Evolutionary conservation across 75 land plant species (phyloP).

Genomic region (Adiantum capillusveneris): DNA sequence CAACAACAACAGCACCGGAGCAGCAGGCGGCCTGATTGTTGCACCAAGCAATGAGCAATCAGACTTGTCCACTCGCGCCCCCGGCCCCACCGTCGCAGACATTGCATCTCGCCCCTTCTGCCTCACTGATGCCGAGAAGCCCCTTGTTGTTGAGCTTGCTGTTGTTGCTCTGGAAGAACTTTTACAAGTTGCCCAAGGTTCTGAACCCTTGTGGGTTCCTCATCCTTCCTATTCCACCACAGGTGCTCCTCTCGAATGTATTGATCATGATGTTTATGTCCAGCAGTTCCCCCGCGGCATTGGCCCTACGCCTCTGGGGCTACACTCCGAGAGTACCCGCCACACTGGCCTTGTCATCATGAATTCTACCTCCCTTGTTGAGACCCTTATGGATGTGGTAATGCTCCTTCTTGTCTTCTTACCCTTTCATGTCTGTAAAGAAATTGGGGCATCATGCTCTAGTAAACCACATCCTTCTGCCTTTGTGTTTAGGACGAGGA

Average conservation of each 20-base stretch:
- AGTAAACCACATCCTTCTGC: no score
- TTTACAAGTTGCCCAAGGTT: slow-evolving; percentile 44
- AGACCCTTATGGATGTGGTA: slow-evolving; percentile 81
- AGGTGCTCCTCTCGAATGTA: no score
- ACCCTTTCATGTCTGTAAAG: no score
- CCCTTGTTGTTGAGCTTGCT: slow-evolving; percentile 76
- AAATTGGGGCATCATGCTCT: no score
- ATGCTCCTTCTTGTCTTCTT: neutral
- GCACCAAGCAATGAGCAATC: neutral
- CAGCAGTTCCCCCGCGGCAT: slow-evolving; percentile 51
- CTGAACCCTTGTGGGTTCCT: slow-evolving; percentile 56
- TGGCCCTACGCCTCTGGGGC: slow-evolving; percentile 51
- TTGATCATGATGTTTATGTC: slow-evolving; percentile 31
- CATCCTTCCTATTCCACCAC: no score
- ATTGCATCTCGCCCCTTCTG: slow-evolving; percentile 13
- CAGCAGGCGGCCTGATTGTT: neutral
- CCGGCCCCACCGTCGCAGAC: slow-evolving; percentile 6
- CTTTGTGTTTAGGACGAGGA: no score
- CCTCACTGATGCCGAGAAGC: slow-evolving; percentile 53
- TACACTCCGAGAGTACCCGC: slow-evolving; percentile 53
- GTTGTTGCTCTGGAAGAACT: slow-evolving; percentile 90
- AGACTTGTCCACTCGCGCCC: slow-evolving; percentile 1
- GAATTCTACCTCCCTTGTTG: slow-evolving; percentile 61
- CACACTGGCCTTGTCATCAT: slow-evolving; percentile 61
- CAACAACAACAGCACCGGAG: no score